Conservation (phyloP, 2,329 filamentous ascomycete genomes). For the Beauveria medogensis region DNA sequence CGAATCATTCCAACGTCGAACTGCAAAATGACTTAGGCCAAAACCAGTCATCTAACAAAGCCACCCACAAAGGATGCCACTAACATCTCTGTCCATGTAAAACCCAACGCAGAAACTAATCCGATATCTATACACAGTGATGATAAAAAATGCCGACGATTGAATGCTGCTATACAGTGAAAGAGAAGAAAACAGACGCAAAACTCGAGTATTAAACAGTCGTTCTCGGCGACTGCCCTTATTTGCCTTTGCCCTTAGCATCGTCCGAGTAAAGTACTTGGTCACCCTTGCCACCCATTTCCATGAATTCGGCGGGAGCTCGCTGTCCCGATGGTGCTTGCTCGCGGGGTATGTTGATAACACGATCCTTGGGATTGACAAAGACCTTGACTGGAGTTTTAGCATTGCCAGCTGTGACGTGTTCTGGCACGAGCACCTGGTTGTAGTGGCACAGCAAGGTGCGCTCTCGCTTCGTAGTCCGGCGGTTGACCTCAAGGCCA, state of each 20-base stretch:
- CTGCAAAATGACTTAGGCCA: not conserved
- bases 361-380: constrained; percentile 53
- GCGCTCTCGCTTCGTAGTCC: constrained; percentile 72
- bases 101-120: not conserved
- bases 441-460: constrained; percentile 80
- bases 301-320: constrained; percentile 68
- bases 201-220: not conserved
- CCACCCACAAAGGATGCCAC: not conserved
- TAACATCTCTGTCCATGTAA: not conserved
- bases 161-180: not conserved
- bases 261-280: constrained; percentile 66
- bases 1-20: constrained; percentile 1
- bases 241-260: constrained; percentile 20
- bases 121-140: constrained; percentile 8
- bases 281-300: constrained; percentile 80
- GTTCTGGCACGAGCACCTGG: constrained; percentile 49
- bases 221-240: constrained; percentile 5
- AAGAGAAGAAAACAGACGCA: not conserved
- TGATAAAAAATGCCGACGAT: not conserved
- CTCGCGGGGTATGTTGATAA: constrained; percentile 44
- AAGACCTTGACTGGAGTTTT: constrained; percentile 64
- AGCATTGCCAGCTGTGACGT: constrained; percentile 47
- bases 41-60: not conserved
- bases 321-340: constrained; percentile 58
- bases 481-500: constrained; percentile 72